Evolutionary conservation across 169 alveolate species (phyloP).

Genomic region (Babesia gibsoni): DNA sequence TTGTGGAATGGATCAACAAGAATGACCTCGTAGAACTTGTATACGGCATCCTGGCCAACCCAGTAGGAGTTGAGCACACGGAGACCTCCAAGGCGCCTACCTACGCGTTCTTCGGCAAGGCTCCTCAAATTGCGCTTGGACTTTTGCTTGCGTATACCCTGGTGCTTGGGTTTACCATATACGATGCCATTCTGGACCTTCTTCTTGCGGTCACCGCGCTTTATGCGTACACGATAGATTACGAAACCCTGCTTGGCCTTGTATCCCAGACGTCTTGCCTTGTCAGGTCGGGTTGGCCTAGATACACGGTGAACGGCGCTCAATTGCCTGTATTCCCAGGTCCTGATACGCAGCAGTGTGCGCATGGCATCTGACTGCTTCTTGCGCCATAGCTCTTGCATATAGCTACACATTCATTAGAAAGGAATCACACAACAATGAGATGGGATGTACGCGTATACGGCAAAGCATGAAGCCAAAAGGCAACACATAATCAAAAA

Average conservation of each 20-base stretch:
- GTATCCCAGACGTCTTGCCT: constrained; percentile 97
- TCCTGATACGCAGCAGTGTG: constrained; percentile 95
- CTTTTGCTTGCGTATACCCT: constrained; percentile 96
- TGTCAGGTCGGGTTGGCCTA: constrained; percentile 94
- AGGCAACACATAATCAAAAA: background rate
- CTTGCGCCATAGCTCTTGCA: constrained; percentile 98
- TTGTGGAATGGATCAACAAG: constrained; percentile 97
- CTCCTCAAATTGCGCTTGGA: constrained; percentile 93
- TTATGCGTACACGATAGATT: constrained; percentile 97
- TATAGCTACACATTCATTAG: constrained; percentile 74
- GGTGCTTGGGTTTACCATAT: constrained; percentile 99
- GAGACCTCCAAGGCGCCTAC: constrained; percentile 92
- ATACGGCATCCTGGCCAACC: constrained; percentile 99
- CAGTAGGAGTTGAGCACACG: constrained; percentile 99
- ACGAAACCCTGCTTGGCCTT: constrained; percentile 99
- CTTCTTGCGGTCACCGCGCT: constrained; percentile 99
- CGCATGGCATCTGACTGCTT: constrained; percentile 99
- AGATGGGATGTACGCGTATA: too few species aligned
- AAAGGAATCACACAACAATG: background rate
- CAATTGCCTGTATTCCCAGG: constrained; percentile 99
- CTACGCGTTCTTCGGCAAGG: constrained; percentile 98
- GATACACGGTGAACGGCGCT: constrained; percentile 96
- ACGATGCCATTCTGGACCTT: constrained; percentile 97
- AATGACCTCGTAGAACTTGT: constrained; percentile 98
- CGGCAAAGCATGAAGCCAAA: background rate